phyloP scores from a whole-genome alignment of 495 filamentous ascomycete species.

The Penicillium bialowiezense region DNA sequence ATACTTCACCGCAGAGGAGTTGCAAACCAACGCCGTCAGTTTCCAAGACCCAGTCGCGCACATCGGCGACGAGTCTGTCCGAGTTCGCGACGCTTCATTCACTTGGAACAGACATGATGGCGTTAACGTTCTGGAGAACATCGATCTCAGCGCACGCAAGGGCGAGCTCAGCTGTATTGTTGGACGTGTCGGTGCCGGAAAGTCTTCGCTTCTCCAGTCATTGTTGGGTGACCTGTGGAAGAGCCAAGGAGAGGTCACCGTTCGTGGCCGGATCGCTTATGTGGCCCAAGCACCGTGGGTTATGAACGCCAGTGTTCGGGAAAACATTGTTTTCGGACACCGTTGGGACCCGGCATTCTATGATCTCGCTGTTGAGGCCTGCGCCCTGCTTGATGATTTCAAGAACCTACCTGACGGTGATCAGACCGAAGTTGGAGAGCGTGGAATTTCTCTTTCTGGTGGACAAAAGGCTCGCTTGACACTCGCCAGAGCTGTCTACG shows the following conservation, averaged over 20 bases:
- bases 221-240: constrained; percentile 92
- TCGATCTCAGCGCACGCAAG: constrained; percentile 83
- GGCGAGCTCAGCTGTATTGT: constrained; percentile 92
- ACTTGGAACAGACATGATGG: constrained; percentile 85
- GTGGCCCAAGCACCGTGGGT: constrained; percentile 93
- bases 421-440: constrained; percentile 93
- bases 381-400: constrained; percentile 90
- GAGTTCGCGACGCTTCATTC: constrained; percentile 81
- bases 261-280: constrained; percentile 82
- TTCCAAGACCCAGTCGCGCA: constrained; percentile 65
- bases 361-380: constrained; percentile 88
- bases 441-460: constrained; percentile 94
- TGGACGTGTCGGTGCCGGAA: constrained; percentile 91
- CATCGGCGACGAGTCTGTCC: constrained; percentile 77
- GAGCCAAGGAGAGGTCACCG: constrained; percentile 73
- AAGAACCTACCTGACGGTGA: constrained; percentile 91
- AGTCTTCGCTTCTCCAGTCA: constrained; percentile 86
- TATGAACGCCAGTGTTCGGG: constrained; percentile 94
- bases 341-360: constrained; percentile 95
- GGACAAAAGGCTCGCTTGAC: constrained; percentile 95
- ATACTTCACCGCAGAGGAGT: constrained; percentile 83
- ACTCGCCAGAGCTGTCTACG: constrained; percentile 95
- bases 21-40: constrained; percentile 80
- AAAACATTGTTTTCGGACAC: constrained; percentile 97
- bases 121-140: constrained; percentile 62